A percentile compares a stretch with the other conserved stretches of the same genome.
Conservation (phyloP, 768 basidiomycete genomes). For the Lentinula aciculospora region DNA sequence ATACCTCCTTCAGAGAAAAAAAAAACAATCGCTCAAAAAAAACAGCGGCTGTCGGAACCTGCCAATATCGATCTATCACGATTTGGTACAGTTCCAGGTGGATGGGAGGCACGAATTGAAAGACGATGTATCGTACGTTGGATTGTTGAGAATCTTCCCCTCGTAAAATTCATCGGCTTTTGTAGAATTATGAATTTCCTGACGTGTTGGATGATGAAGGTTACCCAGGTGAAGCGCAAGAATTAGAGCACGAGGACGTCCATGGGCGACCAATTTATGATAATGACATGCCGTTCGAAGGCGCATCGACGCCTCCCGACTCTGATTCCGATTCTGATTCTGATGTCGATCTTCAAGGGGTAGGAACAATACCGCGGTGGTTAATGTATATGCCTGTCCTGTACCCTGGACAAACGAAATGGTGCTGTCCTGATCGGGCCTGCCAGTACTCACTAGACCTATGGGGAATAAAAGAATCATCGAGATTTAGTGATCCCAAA, state of each 20-base stretch:
- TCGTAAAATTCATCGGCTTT: background rate
- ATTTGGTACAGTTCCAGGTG: background rate
- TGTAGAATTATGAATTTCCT: background rate
- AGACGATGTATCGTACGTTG: background rate
- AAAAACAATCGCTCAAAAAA: background rate
- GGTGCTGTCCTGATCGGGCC: background rate
- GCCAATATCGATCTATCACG: background rate
- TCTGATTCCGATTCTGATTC: slow-evolving; percentile 2
- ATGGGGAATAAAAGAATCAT: background rate
- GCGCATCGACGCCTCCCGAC: background rate
- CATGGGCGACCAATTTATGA: background rate
- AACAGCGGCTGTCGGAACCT: background rate
- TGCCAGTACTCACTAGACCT: background rate
- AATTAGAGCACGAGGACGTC: background rate
- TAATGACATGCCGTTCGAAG: background rate
- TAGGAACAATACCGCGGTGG: background rate
- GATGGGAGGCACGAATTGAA: slow-evolving; percentile 2
- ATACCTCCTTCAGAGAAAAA: background rate
- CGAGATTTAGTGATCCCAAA: background rate
- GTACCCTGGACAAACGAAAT: background rate
- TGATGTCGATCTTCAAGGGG: background rate
- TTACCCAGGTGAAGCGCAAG: background rate
- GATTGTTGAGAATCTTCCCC: background rate
- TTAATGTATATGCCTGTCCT: background rate
- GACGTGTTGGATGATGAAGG: background rate